Evolutionary conservation across 108 stramenopile genomes (phyloP), one percentile per base, ranked within the genome.

Genomic region (Heterococcus sp.): DNA sequence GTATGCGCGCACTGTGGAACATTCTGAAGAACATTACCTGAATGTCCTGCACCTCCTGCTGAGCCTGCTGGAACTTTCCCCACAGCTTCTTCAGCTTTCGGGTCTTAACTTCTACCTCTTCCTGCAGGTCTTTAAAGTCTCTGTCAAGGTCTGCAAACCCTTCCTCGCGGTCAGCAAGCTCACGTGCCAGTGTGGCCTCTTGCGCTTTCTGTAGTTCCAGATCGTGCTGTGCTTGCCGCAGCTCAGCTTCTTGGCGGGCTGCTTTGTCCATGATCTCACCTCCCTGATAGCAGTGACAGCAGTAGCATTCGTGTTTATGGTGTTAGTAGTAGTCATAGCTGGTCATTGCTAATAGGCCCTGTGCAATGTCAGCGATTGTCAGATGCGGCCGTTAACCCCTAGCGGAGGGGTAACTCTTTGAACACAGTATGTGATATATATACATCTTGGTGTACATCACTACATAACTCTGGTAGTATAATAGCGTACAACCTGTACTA

Each of bases 211-310:
- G 90, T 66, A 91, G 88, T 38, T 88, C 88, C 5, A 94, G 88
- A 67, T 94, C 93, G 38, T 91, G 89, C 71, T 92, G 86, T 3
- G 92, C 93, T 73, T 86, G 87, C 27, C 93, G 89, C 63, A 94
- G 86, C 36, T 88, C 87, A 4, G 90, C 93, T 79, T 96, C 92
- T 72, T 94, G 93, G 76, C 92, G 92, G 4, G 90, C 88, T 4
- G 93, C 92, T 75, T 91, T 92, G 88, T 90, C 88, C 28, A 92
- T 89, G n/a, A 95, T 90, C 37, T 92, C 90, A 31, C 94, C 93
- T 36, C 93, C 93, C 58, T 88, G 4, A 27, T 26, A 26, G 58
- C 58, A 26, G 58, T 63, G 26, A 63, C 26, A 63, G 58, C 26
- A 26, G 58, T 63, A 26, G 58, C 26, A 63, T 26, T 26, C 26